phyloP scores from a whole-genome alignment of 768 basidiomycete genomes.

The Boletales sp. region DNA sequence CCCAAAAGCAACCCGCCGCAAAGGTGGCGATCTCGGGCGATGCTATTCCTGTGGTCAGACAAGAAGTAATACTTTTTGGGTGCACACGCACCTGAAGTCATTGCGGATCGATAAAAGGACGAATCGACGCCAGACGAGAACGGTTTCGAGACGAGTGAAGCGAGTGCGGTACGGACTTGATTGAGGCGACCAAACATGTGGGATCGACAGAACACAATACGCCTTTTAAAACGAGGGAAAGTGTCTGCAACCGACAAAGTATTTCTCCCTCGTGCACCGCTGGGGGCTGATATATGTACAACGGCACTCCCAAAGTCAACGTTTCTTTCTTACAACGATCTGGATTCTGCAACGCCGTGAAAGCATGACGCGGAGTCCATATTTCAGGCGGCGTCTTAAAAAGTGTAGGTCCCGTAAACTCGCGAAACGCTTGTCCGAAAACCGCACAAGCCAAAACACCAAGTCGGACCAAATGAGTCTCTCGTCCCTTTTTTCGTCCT shows the following conservation, averaged over 20 bases:
- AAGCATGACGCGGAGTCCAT: too few species aligned
- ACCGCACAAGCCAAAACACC: conserved; percentile 4
- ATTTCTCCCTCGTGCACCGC: too few species aligned
- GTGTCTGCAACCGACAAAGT: too few species aligned
- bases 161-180: conserved; percentile 17
- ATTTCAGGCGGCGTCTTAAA: conserved; percentile 17
- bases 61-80: background rate
- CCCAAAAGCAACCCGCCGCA: conserved; percentile 76
- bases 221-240: too few species aligned
- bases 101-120: conserved; percentile 37
- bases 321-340: too few species aligned
- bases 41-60: conserved; percentile 29
- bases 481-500: conserved; percentile 44
- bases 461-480: conserved; percentile 34
- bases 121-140: conserved; percentile 30
- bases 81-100: conserved; percentile 32
- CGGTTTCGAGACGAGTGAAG: conserved; percentile 19
- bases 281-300: too few species aligned
- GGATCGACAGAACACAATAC: too few species aligned
- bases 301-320: too few species aligned
- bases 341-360: too few species aligned
- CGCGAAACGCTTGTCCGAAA: conserved; percentile 12
- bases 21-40: conserved; percentile 47
- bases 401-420: conserved; percentile 24
- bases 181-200: conserved; percentile 27